phyloP scores from a whole-genome alignment of 768 basidiomycete species.

The Dacryopinax spathularia region DNA sequence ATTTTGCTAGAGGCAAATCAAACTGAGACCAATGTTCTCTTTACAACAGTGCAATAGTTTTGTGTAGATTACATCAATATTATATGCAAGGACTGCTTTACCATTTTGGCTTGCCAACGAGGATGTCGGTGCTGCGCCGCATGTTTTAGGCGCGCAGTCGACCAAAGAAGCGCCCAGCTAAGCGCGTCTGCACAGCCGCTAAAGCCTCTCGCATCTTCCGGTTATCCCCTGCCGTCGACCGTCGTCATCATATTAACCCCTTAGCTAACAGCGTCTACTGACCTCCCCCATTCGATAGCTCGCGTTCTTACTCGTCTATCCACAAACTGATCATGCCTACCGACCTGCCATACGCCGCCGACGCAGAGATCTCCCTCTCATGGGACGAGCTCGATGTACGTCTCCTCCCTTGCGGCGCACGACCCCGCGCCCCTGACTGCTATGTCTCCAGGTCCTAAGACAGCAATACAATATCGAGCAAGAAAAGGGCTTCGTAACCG shows the following conservation, averaged over 20 bases:
- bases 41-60: neutral
- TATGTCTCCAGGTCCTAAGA: constrained; percentile 52
- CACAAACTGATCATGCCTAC: constrained; percentile 31
- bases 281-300: neutral
- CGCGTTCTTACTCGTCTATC: neutral
- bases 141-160: neutral
- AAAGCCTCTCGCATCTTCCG: neutral
- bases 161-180: neutral
- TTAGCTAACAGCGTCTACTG: neutral
- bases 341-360: constrained; percentile 89
- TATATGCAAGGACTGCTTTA: neutral
- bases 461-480: constrained; percentile 82
- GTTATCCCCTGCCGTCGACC: neutral
- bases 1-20: neutral
- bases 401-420: neutral
- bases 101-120: neutral
- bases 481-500: constrained; percentile 66
- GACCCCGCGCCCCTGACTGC: neutral
- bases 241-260: neutral
- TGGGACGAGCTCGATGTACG: constrained; percentile 81
- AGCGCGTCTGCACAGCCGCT: neutral
- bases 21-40: neutral
- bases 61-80: neutral
- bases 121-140: neutral
- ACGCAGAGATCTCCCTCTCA: constrained; percentile 75